Base-by-base conservation (phyloP, 139 green algal genomes). In the Closterium sp. region DNA sequence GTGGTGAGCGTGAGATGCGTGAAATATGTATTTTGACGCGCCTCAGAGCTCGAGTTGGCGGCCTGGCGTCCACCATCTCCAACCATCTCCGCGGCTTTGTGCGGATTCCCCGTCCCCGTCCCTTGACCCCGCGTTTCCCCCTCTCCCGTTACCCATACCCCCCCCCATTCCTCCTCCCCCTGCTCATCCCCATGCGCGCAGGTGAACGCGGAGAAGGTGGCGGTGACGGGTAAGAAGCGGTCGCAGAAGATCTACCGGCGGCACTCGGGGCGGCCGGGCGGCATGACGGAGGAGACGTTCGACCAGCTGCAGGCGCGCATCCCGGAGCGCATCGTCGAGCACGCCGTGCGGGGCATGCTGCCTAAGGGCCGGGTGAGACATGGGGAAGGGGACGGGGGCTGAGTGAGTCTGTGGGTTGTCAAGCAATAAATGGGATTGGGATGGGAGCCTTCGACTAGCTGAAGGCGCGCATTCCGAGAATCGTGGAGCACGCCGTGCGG, bases 241-340 rank as follows among this genome's bases (percentile, higher is more conserved):
- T 91, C 91, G 10, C 87, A 97, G 35, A 99, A 99, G 97, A 95
- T 96, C 12, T 99, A 99, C 95, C 96, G 96, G 90, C 95, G 96
- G 38, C 96, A 98, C 90, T 95, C 96, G n/a, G 90, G 92, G 6
- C 90, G 94, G 33, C 95, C 95, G 30, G 95, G 95, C 5, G 89
- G 86, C 21, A 96, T 96, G 94, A 96, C 94, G 89, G 87, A 85
- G n/a, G 95, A 96, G 92, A 95, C 88, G 85, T 96, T 95, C 33
- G n/a, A 87, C 16, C 33, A 93, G 21, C 83, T 96, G 23, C 38
- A 94, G 92, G 95, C 97, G 95, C 96, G 98, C 81, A 96, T 99
- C 32, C 98, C 98, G 1, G 97, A 99, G 96, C 96, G 98, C 92
- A 99, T 99, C 92, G 94, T 99, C 66, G 98, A 99, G 96, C 96